These are phyloP conservation scores for Coniochaeta ligniaria DNA, from an alignment of 2,329 filamentous ascomycete genomes.

Conservation along the genomic window DNA sequence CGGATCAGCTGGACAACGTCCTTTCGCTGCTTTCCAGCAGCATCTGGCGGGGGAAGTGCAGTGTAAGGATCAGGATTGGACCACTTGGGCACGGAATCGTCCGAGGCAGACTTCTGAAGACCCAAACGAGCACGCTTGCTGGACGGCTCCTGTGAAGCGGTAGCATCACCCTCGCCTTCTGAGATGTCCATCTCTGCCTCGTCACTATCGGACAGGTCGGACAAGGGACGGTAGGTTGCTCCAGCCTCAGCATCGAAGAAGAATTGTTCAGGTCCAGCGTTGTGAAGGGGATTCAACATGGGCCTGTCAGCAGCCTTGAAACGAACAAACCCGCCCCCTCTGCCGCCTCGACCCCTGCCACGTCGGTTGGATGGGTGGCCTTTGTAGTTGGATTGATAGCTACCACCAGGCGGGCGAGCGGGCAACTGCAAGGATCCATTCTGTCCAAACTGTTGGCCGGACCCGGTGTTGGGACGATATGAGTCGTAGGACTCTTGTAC, in stretches of 20 bases:
- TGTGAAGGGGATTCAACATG: constrained; percentile 36
- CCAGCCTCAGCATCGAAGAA: constrained; percentile 36
- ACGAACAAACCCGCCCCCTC: constrained; percentile 21
- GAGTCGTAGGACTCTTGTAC: constrained; percentile 29
- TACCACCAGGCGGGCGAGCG: not conserved
- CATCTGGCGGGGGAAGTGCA: constrained; percentile 72
- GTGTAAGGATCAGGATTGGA: constrained; percentile 96
- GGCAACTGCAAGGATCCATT: not conserved
- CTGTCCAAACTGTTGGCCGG: not conserved
- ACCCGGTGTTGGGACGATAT: constrained; percentile 20
- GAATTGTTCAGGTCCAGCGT: constrained; percentile 34
- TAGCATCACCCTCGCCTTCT: constrained; percentile 33
- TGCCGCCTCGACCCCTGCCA: constrained; percentile 5
- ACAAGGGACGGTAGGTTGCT: constrained; percentile 46
- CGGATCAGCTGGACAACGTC: constrained; percentile 89
- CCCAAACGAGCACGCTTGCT: constrained; percentile 33
- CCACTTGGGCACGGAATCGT: constrained; percentile 64
- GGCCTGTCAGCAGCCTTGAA: constrained; percentile 40
- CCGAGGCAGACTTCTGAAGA: constrained; percentile 24
- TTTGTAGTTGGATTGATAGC: not conserved
- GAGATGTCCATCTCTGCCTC: constrained; percentile 61
- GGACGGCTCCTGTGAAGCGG: constrained; percentile 23
- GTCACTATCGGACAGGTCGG: constrained; percentile 55
- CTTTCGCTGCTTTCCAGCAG: constrained; percentile 64
- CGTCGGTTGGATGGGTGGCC: not conserved